A percentile compares a stretch with the other conserved stretches of the same genome.
Evolutionary conservation across 768 basidiomycete species (phyloP).

Genomic region (Lactarius sp.): DNA sequence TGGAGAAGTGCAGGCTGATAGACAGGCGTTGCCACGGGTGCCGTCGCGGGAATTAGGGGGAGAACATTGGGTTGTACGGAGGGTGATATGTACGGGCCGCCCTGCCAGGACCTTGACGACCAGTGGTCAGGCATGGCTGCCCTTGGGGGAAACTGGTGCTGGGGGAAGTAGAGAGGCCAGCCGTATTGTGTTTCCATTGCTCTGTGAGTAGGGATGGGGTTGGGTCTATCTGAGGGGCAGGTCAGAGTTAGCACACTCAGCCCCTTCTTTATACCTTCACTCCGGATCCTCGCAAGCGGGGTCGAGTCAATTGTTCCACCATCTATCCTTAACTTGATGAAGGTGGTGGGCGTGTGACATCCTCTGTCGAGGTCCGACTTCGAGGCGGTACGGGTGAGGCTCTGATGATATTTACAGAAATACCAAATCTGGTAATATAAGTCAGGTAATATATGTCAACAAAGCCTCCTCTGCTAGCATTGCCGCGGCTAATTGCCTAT

Average conservation of each 20-base stretch:
- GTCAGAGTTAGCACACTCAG: background rate
- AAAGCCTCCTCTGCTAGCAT: too few species aligned
- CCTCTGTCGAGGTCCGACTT: too few species aligned
- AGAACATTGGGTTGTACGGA: conserved; percentile 14
- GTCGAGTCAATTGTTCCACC: too few species aligned
- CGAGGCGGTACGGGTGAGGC: too few species aligned
- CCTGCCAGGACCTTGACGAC: conserved; percentile 15
- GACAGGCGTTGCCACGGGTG: conserved; percentile 2
- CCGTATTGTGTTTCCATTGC: conserved; percentile 12
- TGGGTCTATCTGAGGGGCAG: background rate
- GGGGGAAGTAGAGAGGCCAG: conserved; percentile 2
- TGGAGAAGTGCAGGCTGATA: conserved; percentile 14
- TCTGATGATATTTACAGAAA: too few species aligned
- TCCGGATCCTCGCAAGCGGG: too few species aligned
- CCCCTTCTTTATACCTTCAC: background rate
- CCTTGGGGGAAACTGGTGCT: conserved; percentile 15
- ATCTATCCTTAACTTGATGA: background rate
- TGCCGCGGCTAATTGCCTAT: too few species aligned
- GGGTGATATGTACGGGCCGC: conserved; percentile 14
- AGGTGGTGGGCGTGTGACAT: too few species aligned
- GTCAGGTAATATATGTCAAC: too few species aligned
- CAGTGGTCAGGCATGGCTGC: conserved; percentile 1
- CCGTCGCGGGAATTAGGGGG: background rate
- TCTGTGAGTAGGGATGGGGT: background rate
- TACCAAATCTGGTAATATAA: too few species aligned